Conservation (phyloP, 2,329 filamentous ascomycete genomes). For the Fusarium irregulare region DNA sequence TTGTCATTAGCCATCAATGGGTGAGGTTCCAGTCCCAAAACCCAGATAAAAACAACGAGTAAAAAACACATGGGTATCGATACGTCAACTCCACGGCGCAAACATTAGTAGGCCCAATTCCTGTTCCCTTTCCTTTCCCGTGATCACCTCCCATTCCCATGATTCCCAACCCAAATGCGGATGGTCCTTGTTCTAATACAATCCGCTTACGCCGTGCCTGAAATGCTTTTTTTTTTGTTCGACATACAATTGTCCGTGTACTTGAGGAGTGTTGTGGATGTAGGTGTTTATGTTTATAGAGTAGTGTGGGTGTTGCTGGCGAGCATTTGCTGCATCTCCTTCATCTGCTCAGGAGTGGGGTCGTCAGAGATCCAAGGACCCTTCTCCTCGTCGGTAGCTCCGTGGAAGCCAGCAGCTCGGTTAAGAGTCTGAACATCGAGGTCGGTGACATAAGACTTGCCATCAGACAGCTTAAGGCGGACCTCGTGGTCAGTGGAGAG, state of each 20-base stretch:
- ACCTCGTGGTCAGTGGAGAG: conserved; percentile 95
- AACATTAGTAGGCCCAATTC: conserved; percentile 28
- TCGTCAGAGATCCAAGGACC: conserved; percentile 85
- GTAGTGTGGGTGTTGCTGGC: conserved; percentile 43
- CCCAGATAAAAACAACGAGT: conserved; percentile 37
- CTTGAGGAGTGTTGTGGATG: conserved; percentile 11
- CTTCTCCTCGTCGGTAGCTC: conserved; percentile 86
- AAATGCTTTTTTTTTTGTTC: conserved; percentile 45
- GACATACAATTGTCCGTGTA: conserved; percentile 31
- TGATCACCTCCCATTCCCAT: conserved; percentile 28
- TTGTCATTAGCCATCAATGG: conserved; percentile 41
- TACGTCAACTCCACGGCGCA: conserved; percentile 46
- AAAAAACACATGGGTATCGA: conserved; percentile 47
- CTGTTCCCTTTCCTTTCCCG: conserved; percentile 15
- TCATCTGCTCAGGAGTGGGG: conserved; percentile 69
- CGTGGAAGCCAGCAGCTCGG: conserved; percentile 85
- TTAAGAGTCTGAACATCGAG: conserved; percentile 91
- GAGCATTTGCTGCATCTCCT: conserved; percentile 67
- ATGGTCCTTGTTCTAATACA: conserved; percentile 41
- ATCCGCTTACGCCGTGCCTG: conserved; percentile 46
- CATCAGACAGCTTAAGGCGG: conserved; percentile 80
- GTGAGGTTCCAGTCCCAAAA: conserved; percentile 31
- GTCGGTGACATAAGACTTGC: conserved; percentile 87
- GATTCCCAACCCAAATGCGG: conserved; percentile 3
- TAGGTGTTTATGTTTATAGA: conserved; percentile 27